Percentiles rank a stretch among this genome's conserved stretches.
phyloP scores from a whole-genome alignment of 2,329 filamentous ascomycete species.

The Ophiostoma ips region DNA sequence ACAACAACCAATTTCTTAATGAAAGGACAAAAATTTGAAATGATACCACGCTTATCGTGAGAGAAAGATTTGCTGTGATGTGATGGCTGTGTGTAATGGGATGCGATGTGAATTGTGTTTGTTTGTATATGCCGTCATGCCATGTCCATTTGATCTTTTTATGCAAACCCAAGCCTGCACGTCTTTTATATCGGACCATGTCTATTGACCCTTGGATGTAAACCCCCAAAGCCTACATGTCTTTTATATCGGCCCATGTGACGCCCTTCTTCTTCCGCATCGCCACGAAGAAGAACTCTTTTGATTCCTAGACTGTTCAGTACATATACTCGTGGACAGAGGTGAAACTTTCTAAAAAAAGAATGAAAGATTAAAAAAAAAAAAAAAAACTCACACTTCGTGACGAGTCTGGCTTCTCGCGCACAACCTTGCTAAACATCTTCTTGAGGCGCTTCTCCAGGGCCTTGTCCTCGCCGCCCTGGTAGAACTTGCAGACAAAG shows the following conservation, averaged over 20 bases:
- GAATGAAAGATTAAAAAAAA: too few relatives aligned
- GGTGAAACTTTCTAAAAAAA: too few relatives aligned
- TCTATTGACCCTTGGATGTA: too few relatives aligned
- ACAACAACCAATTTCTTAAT: not conserved
- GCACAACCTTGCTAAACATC: slow-evolving; percentile 65
- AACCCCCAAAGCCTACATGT: too few relatives aligned
- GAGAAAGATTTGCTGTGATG: not conserved
- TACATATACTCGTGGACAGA: too few relatives aligned
- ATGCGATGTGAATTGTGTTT: not conserved
- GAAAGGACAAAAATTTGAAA: slow-evolving; percentile 9
- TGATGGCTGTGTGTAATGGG: not conserved
- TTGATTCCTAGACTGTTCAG: slow-evolving; percentile 49
- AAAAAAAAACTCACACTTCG: slow-evolving; percentile 53
- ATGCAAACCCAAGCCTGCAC: too few relatives aligned
- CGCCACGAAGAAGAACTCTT: slow-evolving; percentile 76
- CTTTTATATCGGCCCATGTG: slow-evolving; percentile 14
- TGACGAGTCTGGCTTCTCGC: slow-evolving; percentile 87
- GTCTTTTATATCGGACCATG: too few relatives aligned
- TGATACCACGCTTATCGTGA: not conserved
- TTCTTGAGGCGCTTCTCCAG: slow-evolving; percentile 61
- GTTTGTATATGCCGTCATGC: not conserved
- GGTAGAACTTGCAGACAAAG: slow-evolving; percentile 97
- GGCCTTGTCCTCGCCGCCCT: slow-evolving; percentile 70
- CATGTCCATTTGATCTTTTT: not conserved
- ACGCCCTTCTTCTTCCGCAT: slow-evolving; percentile 47